Base-by-base conservation (phyloP, 1,284 basidiomycete genomes). In the Ganoderma meredithae region DNA sequence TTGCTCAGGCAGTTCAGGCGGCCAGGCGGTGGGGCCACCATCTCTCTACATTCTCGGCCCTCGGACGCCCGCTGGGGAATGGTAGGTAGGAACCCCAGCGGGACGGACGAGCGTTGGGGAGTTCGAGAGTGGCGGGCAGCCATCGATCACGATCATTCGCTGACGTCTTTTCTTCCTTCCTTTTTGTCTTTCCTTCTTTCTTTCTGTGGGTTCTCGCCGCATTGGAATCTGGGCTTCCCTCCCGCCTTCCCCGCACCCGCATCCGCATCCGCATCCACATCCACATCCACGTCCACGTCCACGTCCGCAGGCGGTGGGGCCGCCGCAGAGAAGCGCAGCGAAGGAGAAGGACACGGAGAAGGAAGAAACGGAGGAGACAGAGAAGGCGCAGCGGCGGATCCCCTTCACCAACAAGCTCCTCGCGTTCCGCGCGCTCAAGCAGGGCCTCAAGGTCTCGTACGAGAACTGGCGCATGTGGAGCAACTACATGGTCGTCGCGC, bases 391-490 rank as follows among this genome's bases (percentile, higher is more conserved):
- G 44, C 17, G n/a, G 19, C 78, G 71, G 4, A 81, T 88, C 61
- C 83, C 89, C 5, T 90, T 91, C 76, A 80, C 85, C 36, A 88
- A 96, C 82, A 97, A 96, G 79, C 83, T 91, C 59, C 88, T 96
- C 52, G 98, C 98, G 0, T 98, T 96, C 86, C 92, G 92, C n/a
- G 97, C 98, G 13, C 90, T 99, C 52, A 92, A 93, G 73, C 92
- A 95, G 72, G 96, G 97, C 4, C 86, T 99, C 68, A 92, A 91
- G 73, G 90, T 88, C 77, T 87, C 88, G 63, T 94, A 95, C 79
- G 92, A 96, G 63, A 97, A 97, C 76, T 99, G 97, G 97, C 88
- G 95, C 19, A 97, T 99, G 89, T 99, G 98, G 98, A 86, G 88
- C 73, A 99, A 99, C 83, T 99, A 97, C 83, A 97, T 97, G 93